These are phyloP conservation scores for Talaromyces islandicus DNA, from an alignment of 2,329 filamentous ascomycete genomes.

Conservation along the genomic window DNA sequence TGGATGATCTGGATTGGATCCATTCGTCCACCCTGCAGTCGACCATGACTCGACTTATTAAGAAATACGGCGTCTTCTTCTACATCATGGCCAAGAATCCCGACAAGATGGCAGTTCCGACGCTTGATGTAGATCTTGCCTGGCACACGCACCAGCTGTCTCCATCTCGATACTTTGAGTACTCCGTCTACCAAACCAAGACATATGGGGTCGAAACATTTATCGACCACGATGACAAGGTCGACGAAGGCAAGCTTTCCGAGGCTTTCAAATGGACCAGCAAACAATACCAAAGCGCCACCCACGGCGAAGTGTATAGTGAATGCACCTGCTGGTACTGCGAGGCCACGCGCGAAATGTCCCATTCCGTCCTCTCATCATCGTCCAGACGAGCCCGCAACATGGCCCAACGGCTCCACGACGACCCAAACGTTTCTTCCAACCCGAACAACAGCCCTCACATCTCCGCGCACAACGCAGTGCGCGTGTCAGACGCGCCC, in stretches of 20 bases:
- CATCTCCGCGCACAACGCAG: constrained; percentile 67
- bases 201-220: constrained; percentile 43
- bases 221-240: constrained; percentile 79
- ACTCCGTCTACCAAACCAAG: constrained; percentile 42
- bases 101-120: constrained; percentile 28
- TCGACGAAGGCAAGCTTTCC: constrained; percentile 61
- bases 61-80: constrained; percentile 47
- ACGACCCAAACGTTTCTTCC: constrained; percentile 37
- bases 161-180: constrained; percentile 57
- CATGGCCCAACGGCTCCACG: constrained; percentile 43
- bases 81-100: constrained; percentile 33
- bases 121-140: constrained; percentile 31
- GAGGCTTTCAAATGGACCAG: constrained; percentile 67
- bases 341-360: constrained; percentile 58
- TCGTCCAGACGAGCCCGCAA: constrained; percentile 47
- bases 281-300: constrained; percentile 61
- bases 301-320: constrained; percentile 60
- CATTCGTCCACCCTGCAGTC: constrained; percentile 60
- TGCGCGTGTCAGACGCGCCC: constrained; percentile 30
- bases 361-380: constrained; percentile 40
- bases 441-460: constrained; percentile 57
- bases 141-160: constrained; percentile 70
- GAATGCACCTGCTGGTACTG: constrained; percentile 84
- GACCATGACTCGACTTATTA: constrained; percentile 60
- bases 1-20: constrained; percentile 71